These are phyloP conservation scores for Erodium moschatum DNA, from an alignment of 441 rosid genomes.

Conservation along the genomic window DNA sequence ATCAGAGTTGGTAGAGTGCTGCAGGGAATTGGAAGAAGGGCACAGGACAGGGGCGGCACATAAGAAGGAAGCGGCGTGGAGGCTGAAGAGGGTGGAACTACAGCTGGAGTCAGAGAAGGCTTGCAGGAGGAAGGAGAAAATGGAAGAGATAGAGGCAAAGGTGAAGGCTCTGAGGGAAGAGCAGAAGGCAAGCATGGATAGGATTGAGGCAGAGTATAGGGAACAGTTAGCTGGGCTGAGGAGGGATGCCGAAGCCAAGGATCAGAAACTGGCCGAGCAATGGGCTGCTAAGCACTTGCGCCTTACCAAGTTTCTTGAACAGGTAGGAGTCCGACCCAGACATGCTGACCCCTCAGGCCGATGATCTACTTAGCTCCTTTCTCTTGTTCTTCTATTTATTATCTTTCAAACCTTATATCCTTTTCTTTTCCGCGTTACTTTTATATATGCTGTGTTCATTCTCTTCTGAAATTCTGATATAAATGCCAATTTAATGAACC, in stretches of 20 bases:
- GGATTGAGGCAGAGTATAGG: conserved; percentile 69
- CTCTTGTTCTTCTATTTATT: too few species aligned
- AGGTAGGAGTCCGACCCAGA: conserved; percentile 54
- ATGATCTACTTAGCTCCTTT: conserved; percentile 15
- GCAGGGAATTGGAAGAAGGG: conserved; percentile 88
- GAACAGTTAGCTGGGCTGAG: conserved; percentile 66
- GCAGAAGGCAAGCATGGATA: conserved; percentile 59
- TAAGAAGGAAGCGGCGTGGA: conserved; percentile 93
- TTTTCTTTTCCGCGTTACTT: too few species aligned
- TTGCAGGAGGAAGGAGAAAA: conserved; percentile 64
- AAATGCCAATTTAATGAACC: too few species aligned
- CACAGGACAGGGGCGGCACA: conserved; percentile 72
- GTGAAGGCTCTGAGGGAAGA: conserved; percentile 83
- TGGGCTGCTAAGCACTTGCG: conserved; percentile 66
- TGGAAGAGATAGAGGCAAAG: conserved; percentile 76
- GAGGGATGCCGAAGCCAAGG: conserved; percentile 80
- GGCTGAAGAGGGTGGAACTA: conserved; percentile 81
- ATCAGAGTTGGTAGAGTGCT: conserved; percentile 70
- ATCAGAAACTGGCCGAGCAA: conserved; percentile 80
- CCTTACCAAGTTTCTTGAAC: conserved; percentile 70
- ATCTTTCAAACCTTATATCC: too few species aligned
- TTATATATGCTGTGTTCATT: too few species aligned
- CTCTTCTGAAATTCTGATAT: too few species aligned
- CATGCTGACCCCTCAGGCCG: conserved; percentile 33
- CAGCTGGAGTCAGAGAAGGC: conserved; percentile 91